Conservation (phyloP, 2,329 filamentous ascomycete genomes). For the Diaporthe caulivora region DNA sequence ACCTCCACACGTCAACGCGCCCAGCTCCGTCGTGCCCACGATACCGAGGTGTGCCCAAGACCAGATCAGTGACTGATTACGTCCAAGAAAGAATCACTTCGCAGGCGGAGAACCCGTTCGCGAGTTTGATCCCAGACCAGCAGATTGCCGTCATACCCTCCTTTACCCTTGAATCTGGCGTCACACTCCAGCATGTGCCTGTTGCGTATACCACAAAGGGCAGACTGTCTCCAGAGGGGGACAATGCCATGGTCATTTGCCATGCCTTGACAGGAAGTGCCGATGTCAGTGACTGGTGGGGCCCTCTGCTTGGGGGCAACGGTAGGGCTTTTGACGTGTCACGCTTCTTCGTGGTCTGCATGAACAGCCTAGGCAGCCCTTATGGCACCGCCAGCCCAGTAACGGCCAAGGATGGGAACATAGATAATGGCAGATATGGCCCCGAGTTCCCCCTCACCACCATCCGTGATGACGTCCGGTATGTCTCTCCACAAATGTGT, state of each 20-base stretch:
- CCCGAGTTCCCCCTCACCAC: conserved; percentile 97
- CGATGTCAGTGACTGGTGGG: conserved; percentile 91
- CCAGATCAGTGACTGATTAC: conserved; percentile 72
- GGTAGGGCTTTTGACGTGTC: conserved; percentile 85
- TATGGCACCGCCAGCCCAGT: conserved; percentile 91
- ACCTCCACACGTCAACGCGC: not conserved
- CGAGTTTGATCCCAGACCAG: conserved; percentile 88
- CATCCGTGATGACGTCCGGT: conserved; percentile 95
- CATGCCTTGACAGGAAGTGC: conserved; percentile 89
- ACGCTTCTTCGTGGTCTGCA: conserved; percentile 86
- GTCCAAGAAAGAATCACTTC: conserved; percentile 72
- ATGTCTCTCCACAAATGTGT: conserved; percentile 50
- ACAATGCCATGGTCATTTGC: conserved; percentile 83
- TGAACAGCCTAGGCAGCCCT: conserved; percentile 87
- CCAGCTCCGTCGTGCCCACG: conserved; percentile 3
- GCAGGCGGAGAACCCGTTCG: conserved; percentile 94
- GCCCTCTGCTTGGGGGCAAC: conserved; percentile 81
- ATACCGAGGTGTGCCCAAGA: conserved; percentile 40
- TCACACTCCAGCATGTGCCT: conserved; percentile 81
- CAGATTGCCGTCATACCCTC: conserved; percentile 86
- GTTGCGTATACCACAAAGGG: conserved; percentile 77
- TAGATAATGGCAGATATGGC: conserved; percentile 82
- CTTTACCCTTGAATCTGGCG: conserved; percentile 94
- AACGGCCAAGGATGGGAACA: conserved; percentile 87
- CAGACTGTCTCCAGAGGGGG: conserved; percentile 66